Percentiles rank a stretch among this genome's conserved stretches.
These are phyloP conservation scores for Lyophyllum shimeji DNA, from an alignment of 768 basidiomycete species.

Conservation along the genomic window DNA sequence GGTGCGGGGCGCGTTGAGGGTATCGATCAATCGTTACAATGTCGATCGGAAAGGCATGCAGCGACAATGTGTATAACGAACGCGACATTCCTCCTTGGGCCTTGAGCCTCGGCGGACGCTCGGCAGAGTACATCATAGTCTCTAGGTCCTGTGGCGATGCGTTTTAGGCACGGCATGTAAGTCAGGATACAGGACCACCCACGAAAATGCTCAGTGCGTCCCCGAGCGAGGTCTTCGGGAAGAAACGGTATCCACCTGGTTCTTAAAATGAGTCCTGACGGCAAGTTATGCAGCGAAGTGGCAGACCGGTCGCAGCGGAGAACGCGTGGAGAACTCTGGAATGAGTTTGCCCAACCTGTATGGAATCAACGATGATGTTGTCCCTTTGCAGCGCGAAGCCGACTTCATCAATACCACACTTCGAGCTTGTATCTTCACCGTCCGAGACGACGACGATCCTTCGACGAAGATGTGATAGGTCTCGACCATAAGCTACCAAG, in stretches of 20 bases:
- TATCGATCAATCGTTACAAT: constrained; percentile 23
- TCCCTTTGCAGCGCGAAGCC: constrained; percentile 18
- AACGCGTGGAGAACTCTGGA: constrained; percentile 22
- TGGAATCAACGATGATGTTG: constrained; percentile 25
- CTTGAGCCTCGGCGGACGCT: constrained; percentile 16
- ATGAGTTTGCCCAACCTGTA: constrained; percentile 22
- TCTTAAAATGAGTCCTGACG: not conserved
- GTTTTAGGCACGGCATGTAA: not conserved
- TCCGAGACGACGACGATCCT: constrained; percentile 29
- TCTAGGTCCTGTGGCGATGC: constrained; percentile 25
- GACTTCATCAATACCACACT: constrained; percentile 15
- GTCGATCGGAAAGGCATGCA: constrained; percentile 18
- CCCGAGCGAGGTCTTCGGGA: constrained; percentile 23
- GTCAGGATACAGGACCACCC: not conserved
- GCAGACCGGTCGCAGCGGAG: constrained; percentile 26
- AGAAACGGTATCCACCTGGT: constrained; percentile 28
- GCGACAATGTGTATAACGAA: not conserved
- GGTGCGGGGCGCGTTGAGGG: constrained; percentile 23
- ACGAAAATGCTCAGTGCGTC: constrained; percentile 31
- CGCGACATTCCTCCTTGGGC: not conserved
- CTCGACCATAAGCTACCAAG: constrained; percentile 20
- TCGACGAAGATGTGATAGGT: constrained; percentile 21
- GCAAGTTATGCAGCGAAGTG: not conserved
- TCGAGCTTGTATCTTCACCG: constrained; percentile 26
- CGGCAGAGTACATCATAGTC: constrained; percentile 26